Percentiles rank a stretch among this genome's conserved stretches.
Conservation (phyloP, 306 rosid species). For the Begonia peltatifolia region DNA sequence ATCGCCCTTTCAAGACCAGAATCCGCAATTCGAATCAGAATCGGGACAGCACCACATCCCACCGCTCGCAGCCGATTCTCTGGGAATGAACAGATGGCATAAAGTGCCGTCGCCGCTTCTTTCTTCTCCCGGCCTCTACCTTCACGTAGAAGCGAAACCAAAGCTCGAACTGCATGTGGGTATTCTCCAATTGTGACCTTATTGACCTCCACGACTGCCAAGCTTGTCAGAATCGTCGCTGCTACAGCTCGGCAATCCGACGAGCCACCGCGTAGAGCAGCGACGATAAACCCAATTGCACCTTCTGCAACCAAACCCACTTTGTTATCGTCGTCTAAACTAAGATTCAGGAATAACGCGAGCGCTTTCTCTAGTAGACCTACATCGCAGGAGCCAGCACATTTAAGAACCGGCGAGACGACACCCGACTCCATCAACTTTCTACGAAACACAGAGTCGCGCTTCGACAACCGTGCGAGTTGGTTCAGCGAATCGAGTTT, state of each 20-base stretch:
- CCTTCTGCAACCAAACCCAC: slow-evolving; percentile 86
- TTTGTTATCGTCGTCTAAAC: slow-evolving; percentile 70
- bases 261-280: slow-evolving; percentile 24
- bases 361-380: slow-evolving; percentile 48
- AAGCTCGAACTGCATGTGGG: slow-evolving; percentile 37
- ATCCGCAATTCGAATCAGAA: slow-evolving; percentile 43
- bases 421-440: slow-evolving; percentile 54
- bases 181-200: slow-evolving; percentile 64
- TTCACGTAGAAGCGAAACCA: slow-evolving; percentile 38
- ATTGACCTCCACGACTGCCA: slow-evolving; percentile 71
- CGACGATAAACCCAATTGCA: slow-evolving; percentile 36
- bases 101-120: slow-evolving; percentile 81
- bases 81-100: slow-evolving; percentile 49
- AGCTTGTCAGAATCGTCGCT: slow-evolving; percentile 68
- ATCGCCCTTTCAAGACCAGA: slow-evolving; percentile 65
- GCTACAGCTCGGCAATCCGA: slow-evolving; percentile 62
- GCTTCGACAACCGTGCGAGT: slow-evolving; percentile 37
- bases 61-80: slow-evolving; percentile 52
- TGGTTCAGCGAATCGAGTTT: slow-evolving; percentile 40
- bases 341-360: slow-evolving; percentile 42
- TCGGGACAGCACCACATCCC: slow-evolving; percentile 62
- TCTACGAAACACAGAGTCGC: slow-evolving; percentile 48
- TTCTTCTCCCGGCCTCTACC: slow-evolving; percentile 54
- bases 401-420: slow-evolving; percentile 41
- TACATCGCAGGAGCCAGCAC: slow-evolving; percentile 31